These are phyloP conservation scores for Casuarina equisetifolia DNA, from an alignment of 306 rosid genomes.

Conservation along the genomic window DNA sequence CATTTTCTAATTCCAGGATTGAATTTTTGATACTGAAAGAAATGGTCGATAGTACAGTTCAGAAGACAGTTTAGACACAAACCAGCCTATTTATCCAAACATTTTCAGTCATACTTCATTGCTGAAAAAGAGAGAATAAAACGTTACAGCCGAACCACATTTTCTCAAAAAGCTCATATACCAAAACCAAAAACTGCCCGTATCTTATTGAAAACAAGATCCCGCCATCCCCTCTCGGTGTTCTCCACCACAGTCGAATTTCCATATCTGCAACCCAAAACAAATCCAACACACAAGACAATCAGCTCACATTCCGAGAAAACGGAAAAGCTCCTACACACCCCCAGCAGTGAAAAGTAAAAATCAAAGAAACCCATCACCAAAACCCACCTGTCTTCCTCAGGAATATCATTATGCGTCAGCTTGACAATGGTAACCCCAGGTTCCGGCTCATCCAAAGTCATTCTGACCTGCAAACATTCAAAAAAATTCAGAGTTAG, in stretches of 20 bases:
- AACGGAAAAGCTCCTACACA: neutral
- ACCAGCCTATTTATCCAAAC: neutral
- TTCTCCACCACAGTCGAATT: conserved; percentile 96
- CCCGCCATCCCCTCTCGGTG: conserved; percentile 98
- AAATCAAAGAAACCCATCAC: neutral
- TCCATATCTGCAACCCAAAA: conserved; percentile 65
- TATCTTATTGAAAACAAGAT: conserved; percentile 89
- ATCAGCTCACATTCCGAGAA: conserved; percentile 8
- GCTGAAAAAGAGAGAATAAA: conserved; percentile 16
- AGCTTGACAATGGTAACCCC: conserved; percentile 76
- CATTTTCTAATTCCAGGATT: neutral
- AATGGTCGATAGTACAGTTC: neutral
- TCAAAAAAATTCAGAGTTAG: conserved; percentile 8
- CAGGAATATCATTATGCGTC: conserved; percentile 80
- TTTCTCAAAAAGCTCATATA: conserved; percentile 38
- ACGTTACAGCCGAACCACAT: conserved; percentile 26
- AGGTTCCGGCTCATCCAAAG: conserved; percentile 80
- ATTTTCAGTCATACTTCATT: conserved; percentile 35
- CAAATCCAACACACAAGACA: conserved; percentile 1
- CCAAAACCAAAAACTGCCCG: conserved; percentile 96
- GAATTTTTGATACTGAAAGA: neutral
- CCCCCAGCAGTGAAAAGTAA: neutral
- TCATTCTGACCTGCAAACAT: conserved; percentile 70
- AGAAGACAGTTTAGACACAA: conserved; percentile 5
- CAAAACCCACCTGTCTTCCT: conserved; percentile 76